These are phyloP conservation scores for Smithsoniella earleae DNA, from an alignment of 163 green algal species.

Conservation along the genomic window DNA sequence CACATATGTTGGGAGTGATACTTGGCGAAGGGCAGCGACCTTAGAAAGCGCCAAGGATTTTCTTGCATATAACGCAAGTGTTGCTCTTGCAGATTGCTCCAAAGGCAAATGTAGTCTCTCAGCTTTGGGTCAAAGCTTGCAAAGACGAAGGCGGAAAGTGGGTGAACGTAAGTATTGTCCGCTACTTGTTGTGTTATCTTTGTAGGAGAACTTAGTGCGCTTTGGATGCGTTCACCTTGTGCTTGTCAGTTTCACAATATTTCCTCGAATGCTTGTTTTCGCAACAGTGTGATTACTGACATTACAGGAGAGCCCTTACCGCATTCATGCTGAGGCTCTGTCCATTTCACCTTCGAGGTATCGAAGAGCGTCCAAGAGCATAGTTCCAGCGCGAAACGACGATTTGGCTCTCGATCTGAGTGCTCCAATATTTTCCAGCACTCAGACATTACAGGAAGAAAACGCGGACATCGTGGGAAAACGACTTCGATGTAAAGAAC, in stretches of 20 bases:
- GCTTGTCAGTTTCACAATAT: not conserved
- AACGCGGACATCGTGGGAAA: not conserved
- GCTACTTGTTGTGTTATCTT: not conserved
- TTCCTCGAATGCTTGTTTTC: not conserved
- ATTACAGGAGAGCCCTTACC: not conserved
- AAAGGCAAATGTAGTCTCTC: not conserved
- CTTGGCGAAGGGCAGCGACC: no score
- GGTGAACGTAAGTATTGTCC: no score
- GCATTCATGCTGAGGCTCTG: not conserved
- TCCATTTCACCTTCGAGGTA: not conserved
- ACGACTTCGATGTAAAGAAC: no score
- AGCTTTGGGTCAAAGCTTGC: slow-evolving; percentile 24
- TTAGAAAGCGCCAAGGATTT: no score
- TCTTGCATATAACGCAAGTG: no score
- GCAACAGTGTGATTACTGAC: no score
- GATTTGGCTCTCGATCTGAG: not conserved
- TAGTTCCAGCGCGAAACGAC: not conserved
- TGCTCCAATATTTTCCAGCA: not conserved
- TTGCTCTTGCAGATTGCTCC: not conserved
- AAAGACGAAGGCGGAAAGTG: no score
- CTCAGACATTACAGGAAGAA: not conserved
- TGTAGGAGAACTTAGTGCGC: not conserved
- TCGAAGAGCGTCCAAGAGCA: not conserved
- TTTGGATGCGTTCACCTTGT: no score
- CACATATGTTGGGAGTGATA: no score